Evolutionary conservation across 495 filamentous ascomycete genomes (phyloP), one percentile per base, ranked within the genome.

Genomic region (Neurospora sp.): DNA sequence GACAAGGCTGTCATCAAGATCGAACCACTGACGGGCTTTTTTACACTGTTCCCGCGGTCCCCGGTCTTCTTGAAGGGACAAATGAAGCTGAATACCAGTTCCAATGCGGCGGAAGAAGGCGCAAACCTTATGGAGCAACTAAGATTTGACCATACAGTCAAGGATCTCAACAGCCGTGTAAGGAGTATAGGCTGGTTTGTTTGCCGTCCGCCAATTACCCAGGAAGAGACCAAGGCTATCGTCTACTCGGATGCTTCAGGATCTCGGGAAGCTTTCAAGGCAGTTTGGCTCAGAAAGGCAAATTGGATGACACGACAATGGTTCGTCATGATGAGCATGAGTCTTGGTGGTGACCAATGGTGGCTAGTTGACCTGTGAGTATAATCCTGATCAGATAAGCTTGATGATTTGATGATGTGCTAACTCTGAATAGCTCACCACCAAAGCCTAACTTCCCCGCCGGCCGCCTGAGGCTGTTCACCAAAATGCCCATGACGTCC

Each of bases 301-400:
- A 81, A 85, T 10, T 95, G 92, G 90, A 81, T 83, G 18, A 80
- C 85, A 39, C 53, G 53, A 18, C 84, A 87, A 71, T 96, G 92
- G 92, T 85, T 89, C 73, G 80, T 92, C 65, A 87, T 89, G 61
- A 86, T 91, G 61, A 91, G 86, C 69, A 86, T 91, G 76, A 91
- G 90, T 79, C 85, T 92, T 80, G 87, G 87, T 75, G 92, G 92
- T 46, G 92, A 96, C 80, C 83, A 82, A 39, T 96, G 92, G 90
- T 94, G 90, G 88, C 81, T 94, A 71, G 80, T 91, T 41, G 89
- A 91, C 80, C 76, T 90, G 85, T 87, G 77, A 79, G 86, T 84
- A 40, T 59, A 38, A 35, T 68, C 39, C 69, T 72, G 69, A 39
- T 44, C 38, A 18, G 39, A 61, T 41, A n/a, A 20, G 4, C 7